phyloP scores from a whole-genome alignment of 495 filamentous ascomycete species.

The Lepraria neglecta region DNA sequence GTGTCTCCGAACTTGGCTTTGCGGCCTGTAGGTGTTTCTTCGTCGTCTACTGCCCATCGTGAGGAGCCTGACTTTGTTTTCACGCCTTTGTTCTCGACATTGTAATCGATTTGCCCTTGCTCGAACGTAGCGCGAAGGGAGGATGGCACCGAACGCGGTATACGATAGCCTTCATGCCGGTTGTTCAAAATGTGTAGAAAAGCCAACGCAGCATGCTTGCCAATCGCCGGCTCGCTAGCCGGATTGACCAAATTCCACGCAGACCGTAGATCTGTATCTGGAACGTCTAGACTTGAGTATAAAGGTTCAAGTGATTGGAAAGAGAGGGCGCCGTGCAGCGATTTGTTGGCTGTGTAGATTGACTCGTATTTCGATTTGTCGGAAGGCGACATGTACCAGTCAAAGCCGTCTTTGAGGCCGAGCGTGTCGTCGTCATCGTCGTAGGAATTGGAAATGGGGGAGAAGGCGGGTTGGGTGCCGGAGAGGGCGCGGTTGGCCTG shows the following conservation, averaged over 20 bases:
- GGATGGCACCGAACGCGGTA: slow-evolving; percentile 87
- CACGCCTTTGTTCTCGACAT: slow-evolving; percentile 60
- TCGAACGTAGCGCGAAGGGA: slow-evolving; percentile 88
- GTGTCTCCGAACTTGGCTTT: slow-evolving; percentile 97
- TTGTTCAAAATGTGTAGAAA: slow-evolving; percentile 95
- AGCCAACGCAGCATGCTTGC: slow-evolving; percentile 87
- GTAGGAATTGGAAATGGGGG: slow-evolving; percentile 54
- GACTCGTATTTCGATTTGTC: slow-evolving; percentile 92
- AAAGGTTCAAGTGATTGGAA: slow-evolving; percentile 75
- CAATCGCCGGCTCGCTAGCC: slow-evolving; percentile 66
- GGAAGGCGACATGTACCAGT: slow-evolving; percentile 95
- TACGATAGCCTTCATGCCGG: slow-evolving; percentile 89
- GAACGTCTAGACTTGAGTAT: slow-evolving; percentile 87
- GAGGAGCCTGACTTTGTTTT: slow-evolving; percentile 34
- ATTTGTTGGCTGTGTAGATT: slow-evolving; percentile 85
- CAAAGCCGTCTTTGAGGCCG: slow-evolving; percentile 90
- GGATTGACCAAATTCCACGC: slow-evolving; percentile 98
- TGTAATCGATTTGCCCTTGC: slow-evolving; percentile 90
- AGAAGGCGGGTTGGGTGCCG: slow-evolving; percentile 68
- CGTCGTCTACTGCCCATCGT: slow-evolving; percentile 65
- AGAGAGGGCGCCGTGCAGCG: slow-evolving; percentile 74
- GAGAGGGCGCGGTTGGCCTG: slow-evolving; percentile 79
- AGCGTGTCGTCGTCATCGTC: slow-evolving; percentile 68
- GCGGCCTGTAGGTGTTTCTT: slow-evolving; percentile 69
- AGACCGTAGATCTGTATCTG: slow-evolving; percentile 85